A percentile compares a stretch with the other conserved stretches of the same genome.
These are phyloP conservation scores for Sclerotinia borealis DNA, from an alignment of 2,329 filamentous ascomycete genomes.

Conservation along the genomic window DNA sequence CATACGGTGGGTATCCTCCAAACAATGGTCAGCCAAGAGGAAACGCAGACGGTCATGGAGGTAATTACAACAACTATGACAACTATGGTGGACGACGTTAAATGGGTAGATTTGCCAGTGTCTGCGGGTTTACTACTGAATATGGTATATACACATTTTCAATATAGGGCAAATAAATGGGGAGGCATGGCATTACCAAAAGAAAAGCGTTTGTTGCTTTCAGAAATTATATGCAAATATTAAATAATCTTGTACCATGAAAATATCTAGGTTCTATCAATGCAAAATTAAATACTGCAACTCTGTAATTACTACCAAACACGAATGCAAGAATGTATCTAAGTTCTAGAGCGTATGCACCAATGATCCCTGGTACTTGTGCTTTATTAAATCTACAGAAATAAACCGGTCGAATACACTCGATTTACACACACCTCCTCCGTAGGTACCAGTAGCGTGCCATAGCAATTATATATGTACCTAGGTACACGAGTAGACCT, in stretches of 20 bases:
- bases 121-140: neutral
- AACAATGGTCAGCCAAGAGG: slow-evolving; percentile 16
- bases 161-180: neutral
- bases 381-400: neutral
- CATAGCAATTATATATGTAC: no score
- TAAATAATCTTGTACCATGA: neutral
- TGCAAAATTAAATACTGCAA: neutral
- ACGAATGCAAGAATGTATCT: neutral
- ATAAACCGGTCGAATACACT: neutral
- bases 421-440: neutral
- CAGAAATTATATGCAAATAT: neutral
- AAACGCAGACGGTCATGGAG: slow-evolving; percentile 13
- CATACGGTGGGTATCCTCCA: slow-evolving; percentile 17
- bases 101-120: neutral
- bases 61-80: slow-evolving; percentile 10
- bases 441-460: no score
- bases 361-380: neutral
- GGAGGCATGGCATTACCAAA: neutral
- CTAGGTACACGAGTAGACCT: neutral
- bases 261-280: neutral
- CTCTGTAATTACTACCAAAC: no score
- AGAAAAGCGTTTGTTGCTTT: neutral
- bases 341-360: neutral
- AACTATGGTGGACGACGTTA: slow-evolving; percentile 5
- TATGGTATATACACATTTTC: neutral